Base-by-base conservation (phyloP, 768 basidiomycete species). In the Boletus rubescentipes region DNA sequence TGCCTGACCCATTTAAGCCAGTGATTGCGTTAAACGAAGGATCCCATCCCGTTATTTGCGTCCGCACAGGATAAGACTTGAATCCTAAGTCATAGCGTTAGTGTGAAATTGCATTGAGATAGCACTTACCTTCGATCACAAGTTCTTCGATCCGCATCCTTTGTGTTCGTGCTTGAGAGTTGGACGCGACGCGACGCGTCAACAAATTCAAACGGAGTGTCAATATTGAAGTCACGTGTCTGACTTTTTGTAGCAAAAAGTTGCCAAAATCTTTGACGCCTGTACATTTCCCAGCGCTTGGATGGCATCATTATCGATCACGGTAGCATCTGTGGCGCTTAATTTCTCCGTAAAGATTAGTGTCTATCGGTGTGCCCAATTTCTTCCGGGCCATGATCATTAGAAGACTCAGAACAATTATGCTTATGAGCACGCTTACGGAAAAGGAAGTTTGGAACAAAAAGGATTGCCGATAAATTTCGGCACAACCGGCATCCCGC, bases 11-110 rank as follows among this genome's bases (percentile, higher is more conserved):
- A 76, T 93, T 93, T 61, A 92, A 82, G 42, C 95, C 95, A 5
- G 93, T 97, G 73, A 99, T 98, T 5, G 97, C 97, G 69, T 98
- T 98, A 82, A 99, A 99, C 5, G 93, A 96, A 7, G 91, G 74
- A 68, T 98, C 96, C 93, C 97, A 99, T 57, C 95, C 96, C 0
- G 88, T 87, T 57, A 99, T 96, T 63, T 91, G 90, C 0, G 97
- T 98, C 46, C 96, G 83, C 29, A 95, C 93, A 10, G 96, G 95
- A 69, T 98, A 98, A 2, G 93, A 96, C 70, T 99, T 98, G 80
- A 98, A 99, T 43, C 96, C 94, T 92, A 60, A 10, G 41, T 31
- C 3, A 14, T 23, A 21, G 16, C 3, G 35, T 61, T 18, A 61
- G 54, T 29, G n/a, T 45, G 18, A n/a, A 44, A 21, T 15, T 38